Evolutionary conservation across 768 basidiomycete genomes (phyloP).

Genomic region (Sporobolomyces phaffii): DNA sequence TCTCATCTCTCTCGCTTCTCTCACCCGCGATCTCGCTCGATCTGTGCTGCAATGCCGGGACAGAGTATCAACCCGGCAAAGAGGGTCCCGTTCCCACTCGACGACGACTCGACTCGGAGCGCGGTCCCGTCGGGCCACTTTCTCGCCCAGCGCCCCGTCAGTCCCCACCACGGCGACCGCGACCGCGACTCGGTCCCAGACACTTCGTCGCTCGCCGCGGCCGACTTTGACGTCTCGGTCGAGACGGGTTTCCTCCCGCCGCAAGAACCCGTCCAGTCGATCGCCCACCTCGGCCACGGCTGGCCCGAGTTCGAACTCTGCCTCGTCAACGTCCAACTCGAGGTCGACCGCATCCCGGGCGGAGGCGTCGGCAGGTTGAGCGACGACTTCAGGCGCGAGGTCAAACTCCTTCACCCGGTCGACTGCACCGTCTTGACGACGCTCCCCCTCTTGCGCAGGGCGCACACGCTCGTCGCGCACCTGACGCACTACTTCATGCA

Average conservation of each 20-base stretch:
- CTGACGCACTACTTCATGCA: slow-evolving; percentile 86
- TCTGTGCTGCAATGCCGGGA: no score
- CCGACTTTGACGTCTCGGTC: slow-evolving; percentile 88
- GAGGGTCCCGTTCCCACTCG: no score
- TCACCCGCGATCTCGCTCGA: no score
- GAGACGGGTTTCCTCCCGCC: slow-evolving; percentile 88
- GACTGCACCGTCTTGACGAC: slow-evolving; percentile 22
- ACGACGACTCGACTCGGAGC: no score
- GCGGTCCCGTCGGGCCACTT: slow-evolving; percentile 38
- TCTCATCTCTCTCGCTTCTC: no score
- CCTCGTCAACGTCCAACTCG: slow-evolving; percentile 52
- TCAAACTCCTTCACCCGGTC: slow-evolving; percentile 30
- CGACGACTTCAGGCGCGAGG: slow-evolving; percentile 75
- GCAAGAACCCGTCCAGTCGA: slow-evolving; percentile 69
- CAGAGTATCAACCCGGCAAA: no score
- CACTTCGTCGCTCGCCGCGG: slow-evolving; percentile 65
- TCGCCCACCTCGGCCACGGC: slow-evolving; percentile 50
- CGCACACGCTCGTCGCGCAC: slow-evolving; percentile 83
- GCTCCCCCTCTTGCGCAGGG: slow-evolving; percentile 65
- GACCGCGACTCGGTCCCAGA: slow-evolving; percentile 44
- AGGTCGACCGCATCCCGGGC: slow-evolving; percentile 56
- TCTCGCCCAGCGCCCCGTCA: slow-evolving; percentile 36
- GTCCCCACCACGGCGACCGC: slow-evolving; percentile 1
- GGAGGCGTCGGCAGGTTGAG: slow-evolving; percentile 54
- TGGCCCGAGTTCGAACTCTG: slow-evolving; percentile 17